phyloP scores from a whole-genome alignment of 345 rosid species.

The Erysimum cheiranthoides region DNA sequence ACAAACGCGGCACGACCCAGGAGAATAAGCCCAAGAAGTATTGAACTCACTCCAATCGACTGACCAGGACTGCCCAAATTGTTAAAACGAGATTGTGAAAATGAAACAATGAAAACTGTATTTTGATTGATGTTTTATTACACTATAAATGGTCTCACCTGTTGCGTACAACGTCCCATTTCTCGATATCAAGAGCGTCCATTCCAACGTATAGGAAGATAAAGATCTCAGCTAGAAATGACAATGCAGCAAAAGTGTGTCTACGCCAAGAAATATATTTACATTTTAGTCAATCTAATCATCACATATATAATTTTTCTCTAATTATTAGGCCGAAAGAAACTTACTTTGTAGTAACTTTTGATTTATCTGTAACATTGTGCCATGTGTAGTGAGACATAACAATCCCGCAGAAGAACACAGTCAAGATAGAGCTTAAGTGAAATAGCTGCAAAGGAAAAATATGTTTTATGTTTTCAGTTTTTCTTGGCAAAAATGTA shows the following conservation, averaged over 20 bases:
- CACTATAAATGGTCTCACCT: constrained; percentile 56
- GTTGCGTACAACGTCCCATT: constrained; percentile 77
- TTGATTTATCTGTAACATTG: constrained; percentile 86
- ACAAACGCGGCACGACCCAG: constrained; percentile 92
- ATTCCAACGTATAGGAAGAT: constrained; percentile 97
- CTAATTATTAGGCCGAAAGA: neutral
- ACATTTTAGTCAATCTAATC: neutral
- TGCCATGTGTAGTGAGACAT: constrained; percentile 99
- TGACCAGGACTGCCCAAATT: constrained; percentile 67
- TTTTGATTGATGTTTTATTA: neutral
- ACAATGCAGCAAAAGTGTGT: constrained; percentile 90
- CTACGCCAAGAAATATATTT: constrained; percentile 45
- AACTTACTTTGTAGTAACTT: constrained; percentile 88
- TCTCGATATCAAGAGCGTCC: constrained; percentile 97
- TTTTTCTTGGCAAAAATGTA: neutral
- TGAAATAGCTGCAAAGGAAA: constrained; percentile 68
- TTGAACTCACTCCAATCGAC: constrained; percentile 76
- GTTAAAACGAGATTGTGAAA: constrained; percentile 14
- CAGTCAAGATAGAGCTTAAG: constrained; percentile 90
- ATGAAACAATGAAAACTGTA: neutral
- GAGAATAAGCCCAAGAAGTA: constrained; percentile 76
- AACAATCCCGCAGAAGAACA: constrained; percentile 94
- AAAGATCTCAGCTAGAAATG: constrained; percentile 92
- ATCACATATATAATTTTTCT: neutral
- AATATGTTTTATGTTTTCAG: constrained; percentile 1